Evolutionary conservation across 164 flowering plant species (phyloP), one percentile per base, ranked within the genome.

Genomic region (Vitis rotundifolia): DNA sequence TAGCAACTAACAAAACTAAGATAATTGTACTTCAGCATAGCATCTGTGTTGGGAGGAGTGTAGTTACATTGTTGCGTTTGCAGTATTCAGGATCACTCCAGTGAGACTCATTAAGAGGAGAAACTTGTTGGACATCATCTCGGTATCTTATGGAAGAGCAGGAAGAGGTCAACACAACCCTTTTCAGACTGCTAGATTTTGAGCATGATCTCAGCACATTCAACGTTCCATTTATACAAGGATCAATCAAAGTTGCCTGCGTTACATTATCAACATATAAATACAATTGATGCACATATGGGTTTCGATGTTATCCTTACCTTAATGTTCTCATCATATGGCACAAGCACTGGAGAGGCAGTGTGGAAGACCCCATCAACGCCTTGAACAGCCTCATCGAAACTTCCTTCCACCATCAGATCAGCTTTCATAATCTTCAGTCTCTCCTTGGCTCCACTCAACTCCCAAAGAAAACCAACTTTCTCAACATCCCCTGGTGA

Each of bases 41-140:
- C 11, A 56, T 8, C 6, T 19, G 22, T 15, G 16, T 29, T 10
- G 49, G 22, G 19, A 29, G 26, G 26, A 10, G n/a, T 2, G 19
- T 53, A 1, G 58, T 68, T 89, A 93, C 99, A 59, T 90, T 87
- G 85, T 90, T 15, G 37, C 59, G 79, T 77, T 86, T 85, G 85
- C 99, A 93, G 77, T 91, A 95, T 9, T 91, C 94, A 0, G 81
- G 78, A 75, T 95, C 97, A 49, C 90, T 91, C 98, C 98, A 95
- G 61, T 91, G 98, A 3, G 97, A 86, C 69, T 95, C 98, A 54
- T 87, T 89, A 16, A 93, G 91, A 65, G 92, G 88, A 65, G 91
- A 90, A 54, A 81, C 74, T 68, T 85, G 76, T 51, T 80, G 81
- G 29, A 52, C 90, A 71, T 93, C 92, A 8, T 83, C 76, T 1